These are phyloP conservation scores for Nothophytophthora sp. DNA, from an alignment of 352 stramenopile species.

Conservation along the genomic window DNA sequence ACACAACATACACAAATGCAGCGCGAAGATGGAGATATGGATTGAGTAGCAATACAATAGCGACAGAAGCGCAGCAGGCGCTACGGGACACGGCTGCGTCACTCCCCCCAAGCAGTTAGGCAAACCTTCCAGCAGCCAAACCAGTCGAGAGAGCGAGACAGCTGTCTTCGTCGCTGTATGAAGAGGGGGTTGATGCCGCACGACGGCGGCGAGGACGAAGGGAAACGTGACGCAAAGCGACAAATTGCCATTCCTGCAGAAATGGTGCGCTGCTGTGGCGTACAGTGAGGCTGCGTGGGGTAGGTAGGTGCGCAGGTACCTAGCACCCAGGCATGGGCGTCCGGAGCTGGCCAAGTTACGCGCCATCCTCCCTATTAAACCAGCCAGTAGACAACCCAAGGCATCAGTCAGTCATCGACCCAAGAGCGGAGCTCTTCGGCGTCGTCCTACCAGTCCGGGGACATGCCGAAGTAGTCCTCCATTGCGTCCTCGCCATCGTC, in stretches of 20 bases:
- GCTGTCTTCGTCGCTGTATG: constrained; percentile 15
- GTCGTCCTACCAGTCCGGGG: constrained; percentile 69
- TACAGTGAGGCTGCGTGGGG: too few relatives aligned
- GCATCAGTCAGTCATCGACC: too few relatives aligned
- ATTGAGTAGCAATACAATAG: constrained; percentile 37
- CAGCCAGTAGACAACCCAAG: constrained; percentile 5
- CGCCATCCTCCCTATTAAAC: constrained; percentile 51
- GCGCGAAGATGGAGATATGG: constrained; percentile 29
- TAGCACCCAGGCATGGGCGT: constrained; percentile 9
- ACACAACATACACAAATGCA: constrained; percentile 17
- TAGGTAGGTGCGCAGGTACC: constrained; percentile 2
- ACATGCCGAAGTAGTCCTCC: constrained; percentile 89
- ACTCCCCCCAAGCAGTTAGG: constrained; percentile 17
- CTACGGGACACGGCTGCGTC: constrained; percentile 17
- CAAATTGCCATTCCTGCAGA: constrained; percentile 19
- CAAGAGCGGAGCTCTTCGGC: background rate
- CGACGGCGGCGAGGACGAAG: constrained; percentile 13
- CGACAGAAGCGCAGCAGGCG: constrained; percentile 23
- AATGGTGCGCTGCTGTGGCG: constrained; percentile 28
- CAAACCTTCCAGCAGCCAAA: background rate
- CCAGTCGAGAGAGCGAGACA: constrained; percentile 11
- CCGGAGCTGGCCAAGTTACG: constrained; percentile 32
- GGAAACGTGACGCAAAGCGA: background rate
- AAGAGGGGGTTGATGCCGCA: constrained; percentile 13
- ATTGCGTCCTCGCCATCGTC: constrained; percentile 79